Evolutionary conservation across 495 filamentous ascomycete genomes (phyloP).

Genomic region (Darksidea phi): DNA sequence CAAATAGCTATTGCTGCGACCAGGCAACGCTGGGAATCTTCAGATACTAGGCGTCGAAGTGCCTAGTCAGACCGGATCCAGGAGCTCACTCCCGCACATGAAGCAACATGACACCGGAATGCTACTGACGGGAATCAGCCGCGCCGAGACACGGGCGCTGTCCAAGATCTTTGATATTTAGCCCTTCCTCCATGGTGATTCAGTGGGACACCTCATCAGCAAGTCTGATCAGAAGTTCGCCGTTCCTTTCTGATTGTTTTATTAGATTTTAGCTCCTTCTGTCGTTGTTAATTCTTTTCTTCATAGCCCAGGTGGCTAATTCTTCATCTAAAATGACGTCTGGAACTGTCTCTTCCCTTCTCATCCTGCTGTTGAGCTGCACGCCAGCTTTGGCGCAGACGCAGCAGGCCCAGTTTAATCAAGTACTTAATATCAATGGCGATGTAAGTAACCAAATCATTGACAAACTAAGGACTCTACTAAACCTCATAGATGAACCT

Average conservation of each 20-base stretch:
- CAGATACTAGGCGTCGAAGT: slow-evolving; percentile 5
- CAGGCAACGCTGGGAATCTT: not conserved
- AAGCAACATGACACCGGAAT: slow-evolving; percentile 11
- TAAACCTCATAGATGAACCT: slow-evolving; percentile 33
- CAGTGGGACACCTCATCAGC: slow-evolving; percentile 6
- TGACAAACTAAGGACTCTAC: not conserved
- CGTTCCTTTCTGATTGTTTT: slow-evolving; percentile 20
- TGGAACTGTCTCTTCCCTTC: slow-evolving; percentile 28
- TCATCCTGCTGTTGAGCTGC: slow-evolving; percentile 17
- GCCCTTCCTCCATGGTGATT: slow-evolving; percentile 1
- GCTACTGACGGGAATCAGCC: not conserved
- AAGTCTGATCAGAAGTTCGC: slow-evolving; percentile 27
- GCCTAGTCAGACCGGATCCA: slow-evolving; percentile 6
- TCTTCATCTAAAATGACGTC: slow-evolving; percentile 26
- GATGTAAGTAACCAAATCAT: slow-evolving; percentile 28
- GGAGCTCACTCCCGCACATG: not conserved
- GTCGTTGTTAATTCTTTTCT: slow-evolving; percentile 12
- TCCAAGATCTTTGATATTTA: slow-evolving; percentile 10
- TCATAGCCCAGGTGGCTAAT: slow-evolving; percentile 28
- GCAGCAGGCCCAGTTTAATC: slow-evolving; percentile 34
- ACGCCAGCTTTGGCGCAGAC: slow-evolving; percentile 1
- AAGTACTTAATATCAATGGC: slow-evolving; percentile 41
- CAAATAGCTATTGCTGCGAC: slow-evolving; percentile 1
- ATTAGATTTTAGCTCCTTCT: slow-evolving; percentile 20
- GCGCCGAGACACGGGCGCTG: slow-evolving; percentile 3